phyloP scores from a whole-genome alignment of 805 yeast genomes.

The Metschnikowia henanensis region DNA sequence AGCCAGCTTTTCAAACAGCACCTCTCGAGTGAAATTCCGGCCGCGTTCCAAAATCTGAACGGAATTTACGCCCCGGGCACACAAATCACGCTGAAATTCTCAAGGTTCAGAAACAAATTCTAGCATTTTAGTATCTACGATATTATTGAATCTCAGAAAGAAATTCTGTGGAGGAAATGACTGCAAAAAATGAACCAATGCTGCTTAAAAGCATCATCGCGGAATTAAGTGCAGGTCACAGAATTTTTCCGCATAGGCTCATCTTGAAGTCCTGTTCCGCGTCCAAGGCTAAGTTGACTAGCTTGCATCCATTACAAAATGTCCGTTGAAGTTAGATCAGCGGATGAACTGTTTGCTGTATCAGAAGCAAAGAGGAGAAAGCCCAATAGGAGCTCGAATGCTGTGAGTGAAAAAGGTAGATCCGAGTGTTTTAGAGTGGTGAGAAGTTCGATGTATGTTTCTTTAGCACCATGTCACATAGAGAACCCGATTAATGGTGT shows the following conservation, averaged over 20 bases:
- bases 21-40: slow-evolving; percentile 5
- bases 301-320: background rate
- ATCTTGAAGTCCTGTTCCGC: slow-evolving; percentile 10
- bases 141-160: no score
- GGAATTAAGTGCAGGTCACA: slow-evolving; percentile 12
- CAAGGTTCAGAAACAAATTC: slow-evolving; percentile 15
- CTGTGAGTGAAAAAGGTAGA: slow-evolving; percentile 42
- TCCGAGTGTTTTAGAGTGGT: slow-evolving; percentile 71
- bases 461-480: slow-evolving; percentile 82
- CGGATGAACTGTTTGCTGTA: background rate
- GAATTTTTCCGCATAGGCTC: slow-evolving; percentile 16
- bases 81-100: slow-evolving; percentile 11
- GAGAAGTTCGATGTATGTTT: slow-evolving; percentile 66
- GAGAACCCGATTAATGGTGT: slow-evolving; percentile 75
- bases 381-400: slow-evolving; percentile 34
- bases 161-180: no score
- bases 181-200: background rate
- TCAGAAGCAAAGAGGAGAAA: slow-evolving; percentile 7
- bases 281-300: background rate
- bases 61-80: slow-evolving; percentile 1
- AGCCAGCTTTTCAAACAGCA: slow-evolving; percentile 33
- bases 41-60: background rate
- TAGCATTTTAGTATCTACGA: background rate
- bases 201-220: background rate
- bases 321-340: slow-evolving; percentile 13